phyloP scores from a whole-genome alignment of 306 rosid species.

The Fragaria vesca region DNA sequence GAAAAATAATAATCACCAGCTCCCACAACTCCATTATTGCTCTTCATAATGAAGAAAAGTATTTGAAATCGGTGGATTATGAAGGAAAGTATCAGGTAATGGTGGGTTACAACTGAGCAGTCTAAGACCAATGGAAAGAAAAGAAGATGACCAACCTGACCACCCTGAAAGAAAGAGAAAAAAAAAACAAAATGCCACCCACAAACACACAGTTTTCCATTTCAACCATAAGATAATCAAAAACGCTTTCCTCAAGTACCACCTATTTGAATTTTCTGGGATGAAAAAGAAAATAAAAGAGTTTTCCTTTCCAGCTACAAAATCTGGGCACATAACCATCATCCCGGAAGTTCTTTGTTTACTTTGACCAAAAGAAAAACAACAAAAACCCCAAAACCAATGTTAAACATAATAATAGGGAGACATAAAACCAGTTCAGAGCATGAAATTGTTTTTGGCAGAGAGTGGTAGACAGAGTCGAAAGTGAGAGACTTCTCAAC shows the following conservation, averaged over 20 bases:
- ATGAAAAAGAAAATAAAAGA: neutral
- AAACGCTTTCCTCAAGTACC: neutral
- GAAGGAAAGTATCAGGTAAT: slow-evolving; percentile 3
- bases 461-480: slow-evolving; percentile 38
- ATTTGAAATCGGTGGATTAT: slow-evolving; percentile 14
- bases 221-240: neutral
- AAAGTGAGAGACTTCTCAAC: slow-evolving; percentile 37
- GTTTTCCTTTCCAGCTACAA: neutral
- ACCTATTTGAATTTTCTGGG: neutral
- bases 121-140: slow-evolving; percentile 3
- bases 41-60: neutral
- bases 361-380: neutral
- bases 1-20: neutral
- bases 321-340: neutral
- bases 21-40: slow-evolving; percentile 8
- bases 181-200: slow-evolving; percentile 6
- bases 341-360: neutral
- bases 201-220: slow-evolving; percentile 1
- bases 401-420: neutral
- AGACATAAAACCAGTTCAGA: slow-evolving; percentile 12
- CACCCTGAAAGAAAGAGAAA: neutral
- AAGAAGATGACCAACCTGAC: neutral
- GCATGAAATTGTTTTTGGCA: slow-evolving; percentile 26
- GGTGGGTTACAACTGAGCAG: slow-evolving; percentile 26
- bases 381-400: slow-evolving; percentile 2